Evolutionary conservation across 768 basidiomycete species (phyloP).

Genomic region (Agaricus subrufescens): DNA sequence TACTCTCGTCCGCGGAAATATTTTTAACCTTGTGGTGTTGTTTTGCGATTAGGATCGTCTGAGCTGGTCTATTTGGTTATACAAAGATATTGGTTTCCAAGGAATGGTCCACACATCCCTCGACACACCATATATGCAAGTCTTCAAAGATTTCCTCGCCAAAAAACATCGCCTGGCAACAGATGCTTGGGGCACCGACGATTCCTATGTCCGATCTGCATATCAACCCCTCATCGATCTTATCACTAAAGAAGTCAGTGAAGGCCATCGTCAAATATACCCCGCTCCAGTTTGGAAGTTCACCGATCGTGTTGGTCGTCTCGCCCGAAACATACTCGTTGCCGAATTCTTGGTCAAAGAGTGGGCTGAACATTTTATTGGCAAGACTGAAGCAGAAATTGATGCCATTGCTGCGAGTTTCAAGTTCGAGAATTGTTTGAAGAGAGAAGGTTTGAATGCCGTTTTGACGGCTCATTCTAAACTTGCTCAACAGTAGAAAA

Average conservation of each 20-base stretch:
- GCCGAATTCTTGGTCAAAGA: constrained; percentile 68
- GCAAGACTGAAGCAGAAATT: constrained; percentile 54
- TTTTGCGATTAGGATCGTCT: constrained; percentile 44
- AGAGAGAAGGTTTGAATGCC: constrained; percentile 61
- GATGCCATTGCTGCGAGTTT: constrained; percentile 77
- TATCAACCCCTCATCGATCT: constrained; percentile 67
- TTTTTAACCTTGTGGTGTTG: background rate
- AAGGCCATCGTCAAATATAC: constrained; percentile 50
- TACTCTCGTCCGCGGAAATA: background rate
- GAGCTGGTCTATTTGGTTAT: constrained; percentile 85
- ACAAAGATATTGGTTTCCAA: constrained; percentile 85
- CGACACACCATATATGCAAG: constrained; percentile 66
- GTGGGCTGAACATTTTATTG: constrained; percentile 68
- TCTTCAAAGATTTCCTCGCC: constrained; percentile 62
- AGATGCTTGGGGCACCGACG: constrained; percentile 78
- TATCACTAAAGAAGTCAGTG: constrained; percentile 50
- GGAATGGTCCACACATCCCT: constrained; percentile 76
- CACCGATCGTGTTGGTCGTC: constrained; percentile 45
- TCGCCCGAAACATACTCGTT: constrained; percentile 65
- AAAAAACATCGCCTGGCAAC: constrained; percentile 77
- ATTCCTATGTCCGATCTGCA: constrained; percentile 44
- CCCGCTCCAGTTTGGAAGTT: constrained; percentile 64
- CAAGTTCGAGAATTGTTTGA: constrained; percentile 62
- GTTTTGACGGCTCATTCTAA: constrained; percentile 41
- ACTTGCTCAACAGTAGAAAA: constrained; percentile 1